Base-by-base conservation (phyloP, 2,329 filamentous ascomycete genomes). In the Paraphaeosphaeria sporulosa region DNA sequence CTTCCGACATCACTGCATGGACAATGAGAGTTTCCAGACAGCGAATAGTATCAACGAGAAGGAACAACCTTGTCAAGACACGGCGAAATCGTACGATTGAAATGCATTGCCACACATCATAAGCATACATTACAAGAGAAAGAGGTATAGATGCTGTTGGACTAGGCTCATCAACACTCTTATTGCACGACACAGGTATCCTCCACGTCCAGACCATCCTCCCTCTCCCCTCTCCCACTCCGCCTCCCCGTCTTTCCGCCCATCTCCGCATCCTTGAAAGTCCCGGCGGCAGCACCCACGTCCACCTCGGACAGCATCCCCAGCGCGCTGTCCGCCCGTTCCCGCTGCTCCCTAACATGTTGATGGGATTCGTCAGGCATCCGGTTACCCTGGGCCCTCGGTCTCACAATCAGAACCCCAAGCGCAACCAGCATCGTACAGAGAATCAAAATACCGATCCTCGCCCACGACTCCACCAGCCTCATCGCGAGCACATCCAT, bases 161-260 rank as follows among this genome's bases (percentile, higher is more conserved):
- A 47, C 44, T 7, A 17, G 10, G 23, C 27, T 32, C 30, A 5
- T 6, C 30, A 9, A 47, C 1, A 21, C 27, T 15, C n/a, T 30
- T 17, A 68, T 61, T 69, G 66, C 42, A 69, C 27, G 17, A 47
- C 58, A 62, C 68, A 73, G 10, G 59, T 58, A 63, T 71, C 70
- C 50, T 57, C 58, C 32, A 70, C 61, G 64, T 71, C 69, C 46
- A 62, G 56, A 8, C 44, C 65, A 42, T 43, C 54, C 15, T 50
- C 48, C 19, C 30, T 46, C 23, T 43, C 27, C 48, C 17, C 1
- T 38, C 52, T 34, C 56, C 32, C 27, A 10, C 52, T 49, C n/a
- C n/a, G n/a, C n/a, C 38, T 49, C 7, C 40, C 44, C 53, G 51
- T 55, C 43, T 44, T 55, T 40, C n/a, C 19, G 12, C 55, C 48